phyloP scores from a whole-genome alignment of 306 rosid genomes.

The Quercus gilva region DNA sequence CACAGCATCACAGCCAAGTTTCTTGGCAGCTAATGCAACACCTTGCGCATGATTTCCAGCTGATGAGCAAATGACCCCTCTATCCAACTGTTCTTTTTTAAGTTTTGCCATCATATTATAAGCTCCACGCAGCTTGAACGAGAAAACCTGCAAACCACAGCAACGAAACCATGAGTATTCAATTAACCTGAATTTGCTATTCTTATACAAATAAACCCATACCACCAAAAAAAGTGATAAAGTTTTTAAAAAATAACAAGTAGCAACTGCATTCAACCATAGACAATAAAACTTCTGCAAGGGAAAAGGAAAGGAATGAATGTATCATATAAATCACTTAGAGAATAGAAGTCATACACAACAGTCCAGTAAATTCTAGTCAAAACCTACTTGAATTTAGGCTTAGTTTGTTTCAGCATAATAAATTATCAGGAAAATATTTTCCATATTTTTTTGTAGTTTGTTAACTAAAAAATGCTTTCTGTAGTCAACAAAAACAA shows the following conservation, averaged over 20 bases:
- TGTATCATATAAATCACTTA: neutral
- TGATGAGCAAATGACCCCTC: slow-evolving; percentile 92
- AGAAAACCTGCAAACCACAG: slow-evolving; percentile 61
- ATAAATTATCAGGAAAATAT: too few species aligned
- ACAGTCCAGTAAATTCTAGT: neutral
- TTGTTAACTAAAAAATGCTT: too few species aligned
- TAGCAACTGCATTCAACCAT: neutral
- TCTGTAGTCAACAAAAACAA: too few species aligned
- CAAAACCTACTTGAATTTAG: neutral
- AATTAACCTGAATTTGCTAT: neutral
- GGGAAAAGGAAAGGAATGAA: neutral
- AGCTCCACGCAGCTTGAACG: slow-evolving; percentile 96
- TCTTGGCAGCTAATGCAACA: slow-evolving; percentile 88
- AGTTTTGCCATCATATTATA: slow-evolving; percentile 97
- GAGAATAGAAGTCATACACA: neutral
- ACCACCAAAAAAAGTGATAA: neutral
- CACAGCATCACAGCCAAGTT: slow-evolving; percentile 65
- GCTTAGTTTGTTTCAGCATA: too few species aligned
- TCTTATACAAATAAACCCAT: neutral
- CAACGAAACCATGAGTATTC: slow-evolving; percentile 4
- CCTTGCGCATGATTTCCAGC: slow-evolving; percentile 99
- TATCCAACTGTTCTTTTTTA: slow-evolving; percentile 55
- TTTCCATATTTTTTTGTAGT: too few species aligned
- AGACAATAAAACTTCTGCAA: neutral
- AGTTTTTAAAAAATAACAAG: neutral